These are phyloP conservation scores for Tolypocladium nubicola DNA, from an alignment of 2,329 filamentous ascomycete genomes.

Conservation along the genomic window DNA sequence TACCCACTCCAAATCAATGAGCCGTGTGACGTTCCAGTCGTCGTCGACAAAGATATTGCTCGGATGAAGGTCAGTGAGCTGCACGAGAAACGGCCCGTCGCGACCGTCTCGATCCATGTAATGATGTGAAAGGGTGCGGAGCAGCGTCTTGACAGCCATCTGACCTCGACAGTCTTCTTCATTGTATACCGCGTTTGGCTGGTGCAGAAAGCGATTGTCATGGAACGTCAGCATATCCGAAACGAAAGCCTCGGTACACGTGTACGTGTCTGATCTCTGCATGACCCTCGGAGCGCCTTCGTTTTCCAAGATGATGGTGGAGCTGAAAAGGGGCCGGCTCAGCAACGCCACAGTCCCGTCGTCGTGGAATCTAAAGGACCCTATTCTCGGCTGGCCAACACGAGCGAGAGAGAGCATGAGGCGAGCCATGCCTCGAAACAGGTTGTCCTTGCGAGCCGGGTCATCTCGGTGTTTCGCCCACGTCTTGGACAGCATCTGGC, in stretches of 20 bases:
- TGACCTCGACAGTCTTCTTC: conserved; percentile 16
- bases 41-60: conserved; percentile 25
- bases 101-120: conserved; percentile 9
- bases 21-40: conserved; percentile 20
- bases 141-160: conserved; percentile 14
- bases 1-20: conserved; percentile 24
- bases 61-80: conserved; percentile 19
- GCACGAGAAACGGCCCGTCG: conserved; percentile 16
- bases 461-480: conserved; percentile 9
- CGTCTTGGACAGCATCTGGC: conserved; percentile 17
- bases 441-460: conserved; percentile 7
- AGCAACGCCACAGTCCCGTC: conserved; percentile 17
- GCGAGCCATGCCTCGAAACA: conserved; percentile 17
- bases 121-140: conserved; percentile 12
- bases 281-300: conserved; percentile 19
- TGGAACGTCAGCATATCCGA: conserved; percentile 13
- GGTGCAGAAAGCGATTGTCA: conserved; percentile 12
- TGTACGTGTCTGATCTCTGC: conserved; percentile 16
- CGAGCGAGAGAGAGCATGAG: conserved; percentile 16
- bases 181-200: conserved; percentile 12
- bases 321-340: conserved; percentile 18
- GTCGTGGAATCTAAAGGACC: conserved; percentile 16
- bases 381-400: conserved; percentile 17
- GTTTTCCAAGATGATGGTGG: conserved; percentile 20
- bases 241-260: conserved; percentile 14